Percentiles rank a stretch among this genome's conserved stretches.
phyloP scores from a whole-genome alignment of 495 filamentous ascomycete species.

The Neurospora hispaniola region DNA sequence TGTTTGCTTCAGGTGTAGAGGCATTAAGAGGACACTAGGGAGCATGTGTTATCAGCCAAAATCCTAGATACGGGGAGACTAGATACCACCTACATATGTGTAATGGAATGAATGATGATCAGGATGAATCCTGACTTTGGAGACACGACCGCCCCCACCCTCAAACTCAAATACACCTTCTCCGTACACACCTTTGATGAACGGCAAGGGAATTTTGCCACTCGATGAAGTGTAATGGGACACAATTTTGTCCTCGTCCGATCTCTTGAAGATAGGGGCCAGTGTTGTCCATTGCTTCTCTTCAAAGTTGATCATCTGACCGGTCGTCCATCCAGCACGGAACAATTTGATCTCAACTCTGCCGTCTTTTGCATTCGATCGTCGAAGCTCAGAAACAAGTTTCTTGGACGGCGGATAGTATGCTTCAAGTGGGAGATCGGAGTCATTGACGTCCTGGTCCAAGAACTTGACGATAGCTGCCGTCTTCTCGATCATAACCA shows the following conservation, averaged over 20 bases:
- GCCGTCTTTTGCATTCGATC: no score
- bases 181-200: background rate
- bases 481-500: background rate
- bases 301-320: conserved; percentile 3
- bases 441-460: background rate
- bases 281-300: conserved; percentile 9
- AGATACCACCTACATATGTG: no score
- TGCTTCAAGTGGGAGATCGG: background rate
- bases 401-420: no score
- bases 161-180: background rate
- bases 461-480: background rate
- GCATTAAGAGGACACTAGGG: no score
- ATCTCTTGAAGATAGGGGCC: conserved; percentile 5
- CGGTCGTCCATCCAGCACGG: background rate
- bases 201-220: conserved; percentile 4
- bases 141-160: conserved; percentile 5
- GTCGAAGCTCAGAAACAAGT: no score
- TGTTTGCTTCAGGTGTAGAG: no score
- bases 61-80: no score
- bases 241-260: conserved; percentile 1
- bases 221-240: background rate
- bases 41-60: no score
- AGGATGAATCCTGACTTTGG: conserved; percentile 5
- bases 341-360: no score
- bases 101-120: conserved; percentile 12